Evolutionary conservation across 495 filamentous ascomycete species (phyloP).

Genomic region (Penicillium angulare): DNA sequence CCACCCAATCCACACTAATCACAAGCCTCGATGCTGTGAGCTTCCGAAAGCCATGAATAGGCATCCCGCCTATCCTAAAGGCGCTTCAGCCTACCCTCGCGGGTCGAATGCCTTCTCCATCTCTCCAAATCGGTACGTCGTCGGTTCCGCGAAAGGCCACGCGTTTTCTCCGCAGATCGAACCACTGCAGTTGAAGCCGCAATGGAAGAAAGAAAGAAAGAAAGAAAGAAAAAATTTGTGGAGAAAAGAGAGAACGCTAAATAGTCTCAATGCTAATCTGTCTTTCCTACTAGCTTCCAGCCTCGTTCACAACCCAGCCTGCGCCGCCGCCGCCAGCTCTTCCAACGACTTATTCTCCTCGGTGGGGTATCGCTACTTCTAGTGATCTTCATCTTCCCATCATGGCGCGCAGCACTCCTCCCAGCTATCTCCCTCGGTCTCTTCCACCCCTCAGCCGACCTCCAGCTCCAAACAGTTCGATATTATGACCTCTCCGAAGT

Average conservation of each 20-base stretch:
- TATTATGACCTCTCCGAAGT: conserved; percentile 95
- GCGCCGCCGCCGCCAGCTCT: conserved; percentile 70
- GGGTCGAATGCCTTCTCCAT: conserved; percentile 72
- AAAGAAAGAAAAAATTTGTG: too few species aligned
- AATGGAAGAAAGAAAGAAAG: too few species aligned
- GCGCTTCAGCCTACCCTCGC: conserved; percentile 64
- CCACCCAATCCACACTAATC: not conserved
- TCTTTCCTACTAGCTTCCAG: conserved; percentile 65
- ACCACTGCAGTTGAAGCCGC: conserved; percentile 1
- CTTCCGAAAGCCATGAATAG: conserved; percentile 48
- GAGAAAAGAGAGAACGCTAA: too few species aligned
- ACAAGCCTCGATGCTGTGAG: conserved; percentile 23
- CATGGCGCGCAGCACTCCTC: conserved; percentile 65
- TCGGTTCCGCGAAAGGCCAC: not conserved
- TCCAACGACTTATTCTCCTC: conserved; percentile 62
- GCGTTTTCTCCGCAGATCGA: not conserved
- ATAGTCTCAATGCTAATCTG: not conserved
- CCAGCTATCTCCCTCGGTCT: conserved; percentile 67
- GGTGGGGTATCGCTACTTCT: conserved; percentile 56
- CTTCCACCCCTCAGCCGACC: conserved; percentile 63
- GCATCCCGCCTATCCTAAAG: conserved; percentile 72
- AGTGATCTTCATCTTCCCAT: conserved; percentile 64
- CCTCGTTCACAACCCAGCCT: conserved; percentile 74
- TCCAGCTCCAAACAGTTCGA: conserved; percentile 86
- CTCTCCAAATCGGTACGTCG: conserved; percentile 77